Evolutionary conservation across 2,329 filamentous ascomycete genomes (phyloP), one percentile per base, ranked within the genome.

Genomic region (Blastomyces parvus): DNA sequence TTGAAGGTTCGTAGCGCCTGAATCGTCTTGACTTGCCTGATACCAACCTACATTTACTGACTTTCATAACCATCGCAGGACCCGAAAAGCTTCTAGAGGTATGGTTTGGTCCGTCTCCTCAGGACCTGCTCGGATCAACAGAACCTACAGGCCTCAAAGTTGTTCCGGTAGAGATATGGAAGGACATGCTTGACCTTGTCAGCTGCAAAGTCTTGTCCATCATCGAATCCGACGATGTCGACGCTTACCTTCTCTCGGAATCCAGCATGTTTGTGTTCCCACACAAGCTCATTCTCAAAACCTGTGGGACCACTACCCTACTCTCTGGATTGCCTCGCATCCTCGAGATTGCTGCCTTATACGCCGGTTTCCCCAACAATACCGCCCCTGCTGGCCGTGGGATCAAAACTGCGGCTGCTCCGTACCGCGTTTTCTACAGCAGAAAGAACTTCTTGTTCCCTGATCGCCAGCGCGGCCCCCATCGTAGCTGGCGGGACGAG

Each of bases 261-360:
- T 97, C 94, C 50, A 97, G 94, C 88, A 96, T 99, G 92, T 99
- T 99, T 75, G 91, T 99, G 70, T 99, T 96, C 77, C 91, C 92
- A n/a, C 94, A 99, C 84, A 99, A 99, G 83, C 84, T 99, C 67
- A 96, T 99, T 65, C 82, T 99, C 69, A 99, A 99, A 85, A 99
- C 94, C 8, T 99, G 94, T 72, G 94, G 94, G 65, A 99, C 94
- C 30, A 99, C 94, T 17, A 99, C 94, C 2, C 81, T 99, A 61
- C 84, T 99, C 7, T 88, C 89, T 58, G 94, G 94, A 25, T 83
- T 99, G 56, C 90, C 91, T 69, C 90, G 91, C 69, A 88, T 99
- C 76, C 83, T 99, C 62, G 91, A 95, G 75, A 96, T 97, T 72
- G 94, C 94, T 38, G 90, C 91, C 58, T 79, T 87, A 59, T 83